Base-by-base conservation (phyloP, 2,329 filamentous ascomycete species). In the Cyphellophora europaea region DNA sequence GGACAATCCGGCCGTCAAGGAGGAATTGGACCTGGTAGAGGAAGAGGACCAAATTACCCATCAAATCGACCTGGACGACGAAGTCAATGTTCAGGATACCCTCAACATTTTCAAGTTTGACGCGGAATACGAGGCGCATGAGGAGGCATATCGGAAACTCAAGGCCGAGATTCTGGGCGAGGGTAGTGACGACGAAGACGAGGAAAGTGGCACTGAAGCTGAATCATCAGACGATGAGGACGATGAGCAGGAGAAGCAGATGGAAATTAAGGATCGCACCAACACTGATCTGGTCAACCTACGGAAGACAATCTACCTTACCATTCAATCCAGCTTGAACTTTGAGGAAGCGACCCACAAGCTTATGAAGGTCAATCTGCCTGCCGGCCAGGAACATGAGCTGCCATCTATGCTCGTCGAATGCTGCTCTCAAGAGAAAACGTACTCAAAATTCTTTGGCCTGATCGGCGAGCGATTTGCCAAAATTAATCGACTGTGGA, bases 21-120 rank as follows among this genome's bases (percentile, higher is more conserved):
- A 95, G 54, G 91, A 98, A 56, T 66, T 98, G 38, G 91, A 98
- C 59, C 61, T 98, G 30, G 85, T 98, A 6, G 89, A 96, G 61
- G 91, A 98, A 60, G 89, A 96, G 58, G 91, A 98, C 53, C 91
- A 96, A 56, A 93, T 96, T 50, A 96, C 91, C 1, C 91, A 98
- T 61, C 74, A 77, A 37, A 69, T 86, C 32, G 79, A 82, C 32
- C 62, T 98, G 18, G 84, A 94, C 45, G 87, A 87, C 45, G 78
- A 87, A 23, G 71, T 94, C 35, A 82, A 91, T 32, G 78, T 85
- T 0, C 79, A 95, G 56, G 88, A 96, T 50, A 74, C 77, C 0
- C 68, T 96, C 35, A 98, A 98, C 53, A 80, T 98, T 40, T 98
- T 98, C 73, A 96, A 95, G 54, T 87, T 79, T 48, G 91, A 98